These are phyloP conservation scores for Leishmania amazonensis DNA, from an alignment of 208 protist genomes.

Conservation along the genomic window DNA sequence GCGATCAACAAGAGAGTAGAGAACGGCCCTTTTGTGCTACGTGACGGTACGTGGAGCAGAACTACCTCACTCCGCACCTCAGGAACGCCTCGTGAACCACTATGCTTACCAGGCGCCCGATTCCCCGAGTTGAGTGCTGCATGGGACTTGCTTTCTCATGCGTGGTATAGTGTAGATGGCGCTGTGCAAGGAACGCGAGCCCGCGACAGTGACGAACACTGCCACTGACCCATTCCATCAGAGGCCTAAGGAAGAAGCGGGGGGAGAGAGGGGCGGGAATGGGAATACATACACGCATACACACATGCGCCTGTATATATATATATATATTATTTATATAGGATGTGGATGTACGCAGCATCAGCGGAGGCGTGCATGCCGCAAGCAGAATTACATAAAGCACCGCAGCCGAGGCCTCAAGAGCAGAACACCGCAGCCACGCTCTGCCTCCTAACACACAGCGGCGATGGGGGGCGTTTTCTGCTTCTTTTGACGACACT, in stretches of 20 bases:
- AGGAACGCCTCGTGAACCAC: neutral
- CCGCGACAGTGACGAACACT: neutral
- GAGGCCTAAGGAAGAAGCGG: neutral
- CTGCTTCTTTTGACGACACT: too few relatives aligned
- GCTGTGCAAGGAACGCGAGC: neutral
- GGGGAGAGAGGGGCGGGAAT: neutral
- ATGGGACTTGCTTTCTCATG: neutral
- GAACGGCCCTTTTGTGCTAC: neutral
- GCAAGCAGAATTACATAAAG: too few relatives aligned
- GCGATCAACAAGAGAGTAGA: neutral
- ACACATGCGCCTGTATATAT: too few relatives aligned
- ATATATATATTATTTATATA: too few relatives aligned
- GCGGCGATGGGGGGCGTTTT: too few relatives aligned
- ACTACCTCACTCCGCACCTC: neutral
- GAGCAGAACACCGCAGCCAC: too few relatives aligned
- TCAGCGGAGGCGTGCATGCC: too few relatives aligned
- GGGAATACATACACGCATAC: neutral
- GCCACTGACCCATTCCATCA: neutral
- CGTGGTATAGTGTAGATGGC: neutral
- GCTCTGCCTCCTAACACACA: too few relatives aligned
- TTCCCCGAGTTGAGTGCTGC: neutral
- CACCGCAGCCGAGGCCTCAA: too few relatives aligned
- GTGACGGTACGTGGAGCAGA: neutral
- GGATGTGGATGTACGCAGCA: too few relatives aligned
- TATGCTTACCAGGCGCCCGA: neutral